phyloP scores from a whole-genome alignment of 352 stramenopile genomes.

The Globisporangium middletonii region DNA sequence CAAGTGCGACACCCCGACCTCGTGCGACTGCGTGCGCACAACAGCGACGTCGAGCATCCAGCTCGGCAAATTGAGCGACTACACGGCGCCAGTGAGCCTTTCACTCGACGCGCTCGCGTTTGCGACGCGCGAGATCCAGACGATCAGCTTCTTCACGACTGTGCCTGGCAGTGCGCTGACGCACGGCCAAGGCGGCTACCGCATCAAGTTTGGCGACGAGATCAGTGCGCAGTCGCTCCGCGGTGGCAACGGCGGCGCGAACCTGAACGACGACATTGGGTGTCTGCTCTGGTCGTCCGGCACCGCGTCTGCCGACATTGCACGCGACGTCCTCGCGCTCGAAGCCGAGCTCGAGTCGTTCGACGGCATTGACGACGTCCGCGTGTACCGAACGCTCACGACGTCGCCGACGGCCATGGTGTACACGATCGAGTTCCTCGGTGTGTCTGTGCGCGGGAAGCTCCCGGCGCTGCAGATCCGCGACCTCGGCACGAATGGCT shows the following conservation, averaged over 20 bases:
- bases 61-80: conserved; percentile 40
- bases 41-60: conserved; percentile 25
- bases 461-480: conserved; percentile 81
- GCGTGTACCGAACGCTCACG: conserved; percentile 47
- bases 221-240: conserved; percentile 78
- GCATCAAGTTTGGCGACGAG: conserved; percentile 87
- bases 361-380: conserved; percentile 63
- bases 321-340: conserved; percentile 42
- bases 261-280: conserved; percentile 69
- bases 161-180: conserved; percentile 19
- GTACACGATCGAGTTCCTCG: conserved; percentile 93
- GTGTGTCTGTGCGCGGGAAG: conserved; percentile 83
- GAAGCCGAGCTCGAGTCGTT: conserved; percentile 66
- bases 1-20: conserved; percentile 37
- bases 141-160: conserved; percentile 37
- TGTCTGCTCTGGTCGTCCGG: conserved; percentile 78
- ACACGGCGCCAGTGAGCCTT: conserved; percentile 35
- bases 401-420: conserved; percentile 49
- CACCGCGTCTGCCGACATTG: conserved; percentile 21
- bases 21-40: conserved; percentile 34
- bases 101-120: conserved; percentile 28
- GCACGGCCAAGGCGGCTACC: conserved; percentile 77
- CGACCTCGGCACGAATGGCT: conserved; percentile 91
- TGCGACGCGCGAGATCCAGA: conserved; percentile 64
- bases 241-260: conserved; percentile 57